phyloP scores from a whole-genome alignment of 164 flowering plant genomes.

The Litsea cubeba region DNA sequence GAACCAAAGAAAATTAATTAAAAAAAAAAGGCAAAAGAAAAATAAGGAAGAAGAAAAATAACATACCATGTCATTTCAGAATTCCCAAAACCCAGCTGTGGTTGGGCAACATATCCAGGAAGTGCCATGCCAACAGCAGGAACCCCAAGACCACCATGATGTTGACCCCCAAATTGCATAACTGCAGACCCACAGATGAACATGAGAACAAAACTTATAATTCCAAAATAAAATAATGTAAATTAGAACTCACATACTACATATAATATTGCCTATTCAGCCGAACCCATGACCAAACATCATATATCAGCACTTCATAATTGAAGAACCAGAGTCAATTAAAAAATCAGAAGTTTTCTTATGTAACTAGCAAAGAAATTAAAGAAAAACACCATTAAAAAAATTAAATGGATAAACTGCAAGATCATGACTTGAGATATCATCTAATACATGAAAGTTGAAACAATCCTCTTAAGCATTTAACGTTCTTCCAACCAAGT shows the following conservation, averaged over 20 bases:
- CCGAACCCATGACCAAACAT: too few relatives aligned
- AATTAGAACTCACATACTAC: too few relatives aligned
- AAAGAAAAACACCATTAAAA: too few relatives aligned
- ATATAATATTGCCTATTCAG: too few relatives aligned
- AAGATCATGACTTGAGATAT: not conserved
- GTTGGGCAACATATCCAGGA: conserved; percentile 95
- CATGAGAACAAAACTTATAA: not conserved
- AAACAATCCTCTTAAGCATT: not conserved
- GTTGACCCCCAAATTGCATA: conserved; percentile 94
- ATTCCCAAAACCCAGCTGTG: conserved; percentile 76
- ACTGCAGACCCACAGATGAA: conserved; percentile 36
- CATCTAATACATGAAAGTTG: not conserved
- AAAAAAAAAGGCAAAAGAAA: too few relatives aligned
- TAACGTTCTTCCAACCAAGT: too few relatives aligned
- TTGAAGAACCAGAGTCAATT: too few relatives aligned
- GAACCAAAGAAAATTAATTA: not conserved
- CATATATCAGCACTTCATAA: too few relatives aligned
- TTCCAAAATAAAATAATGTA: not conserved
- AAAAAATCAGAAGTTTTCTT: too few relatives aligned
- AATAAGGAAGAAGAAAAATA: not conserved
- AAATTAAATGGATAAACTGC: not conserved
- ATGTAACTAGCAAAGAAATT: too few relatives aligned
- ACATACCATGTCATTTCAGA: conserved; percentile 96
- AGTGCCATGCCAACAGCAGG: conserved; percentile 99
- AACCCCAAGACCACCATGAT: conserved; percentile 91